Conservation (phyloP, 139 green algal species). For the Closterium sp. region DNA sequence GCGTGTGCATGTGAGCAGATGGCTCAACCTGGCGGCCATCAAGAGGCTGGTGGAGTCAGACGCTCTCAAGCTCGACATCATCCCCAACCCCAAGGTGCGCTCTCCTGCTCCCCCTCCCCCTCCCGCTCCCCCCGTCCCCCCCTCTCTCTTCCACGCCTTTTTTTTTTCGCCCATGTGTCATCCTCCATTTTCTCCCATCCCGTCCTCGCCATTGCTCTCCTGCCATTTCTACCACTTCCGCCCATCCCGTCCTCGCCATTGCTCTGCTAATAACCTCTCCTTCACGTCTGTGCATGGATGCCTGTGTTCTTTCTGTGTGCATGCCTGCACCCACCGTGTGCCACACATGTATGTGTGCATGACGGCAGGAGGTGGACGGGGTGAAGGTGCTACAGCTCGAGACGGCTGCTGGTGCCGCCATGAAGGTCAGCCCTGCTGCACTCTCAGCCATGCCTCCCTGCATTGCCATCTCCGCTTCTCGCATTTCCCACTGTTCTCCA, state of each 20-base stretch:
- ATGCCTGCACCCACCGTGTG: background rate
- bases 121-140: too few species aligned
- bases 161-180: background rate
- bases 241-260: background rate
- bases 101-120: too few species aligned
- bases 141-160: too few species aligned
- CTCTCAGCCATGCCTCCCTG: background rate
- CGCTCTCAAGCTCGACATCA: conserved; percentile 33
- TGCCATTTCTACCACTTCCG: background rate
- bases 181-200: background rate
- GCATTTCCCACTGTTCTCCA: too few species aligned
- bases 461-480: too few species aligned
- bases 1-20: conserved; percentile 8
- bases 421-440: conserved; percentile 5
- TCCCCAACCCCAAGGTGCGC: conserved; percentile 39
- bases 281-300: background rate
- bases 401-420: conserved; percentile 28
- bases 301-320: background rate
- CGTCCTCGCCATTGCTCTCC: background rate
- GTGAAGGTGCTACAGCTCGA: conserved; percentile 38
- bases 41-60: conserved; percentile 18
- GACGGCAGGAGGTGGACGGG: conserved; percentile 29
- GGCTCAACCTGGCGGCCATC: conserved; percentile 24
- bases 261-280: background rate
- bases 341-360: background rate